Conservation (phyloP, 2,329 filamentous ascomycete species). For the Colletotrichum australisinense region DNA sequence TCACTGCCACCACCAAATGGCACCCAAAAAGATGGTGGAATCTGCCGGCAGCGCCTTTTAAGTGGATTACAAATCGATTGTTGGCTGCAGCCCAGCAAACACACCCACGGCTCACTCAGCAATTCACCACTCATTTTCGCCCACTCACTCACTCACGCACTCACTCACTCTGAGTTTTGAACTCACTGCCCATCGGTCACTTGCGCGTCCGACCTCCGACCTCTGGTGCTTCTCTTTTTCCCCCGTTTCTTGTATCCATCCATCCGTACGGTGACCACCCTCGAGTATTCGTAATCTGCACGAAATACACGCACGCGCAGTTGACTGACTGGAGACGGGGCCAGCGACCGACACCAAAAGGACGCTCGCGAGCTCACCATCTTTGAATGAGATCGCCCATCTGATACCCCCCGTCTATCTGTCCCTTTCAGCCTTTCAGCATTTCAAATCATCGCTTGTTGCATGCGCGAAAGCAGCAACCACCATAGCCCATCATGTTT, state of each 20-base stretch:
- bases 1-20: not conserved
- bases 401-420: not conserved
- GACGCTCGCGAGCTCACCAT: not conserved
- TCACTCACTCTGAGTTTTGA: not conserved
- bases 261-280: not conserved
- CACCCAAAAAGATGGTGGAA: slow-evolving; percentile 4
- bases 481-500: slow-evolving; percentile 18
- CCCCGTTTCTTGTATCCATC: not conserved
- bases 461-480: not conserved
- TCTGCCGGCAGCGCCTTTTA: slow-evolving; percentile 9
- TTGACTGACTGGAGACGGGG: not conserved
- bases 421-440: not conserved
- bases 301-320: not conserved
- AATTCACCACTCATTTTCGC: not conserved
- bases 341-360: not conserved
- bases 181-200: not conserved
- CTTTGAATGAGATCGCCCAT: slow-evolving; percentile 5
- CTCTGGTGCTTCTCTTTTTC: not conserved
- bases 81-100: not conserved
- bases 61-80: slow-evolving; percentile 33
- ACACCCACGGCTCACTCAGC: not conserved
- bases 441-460: not conserved
- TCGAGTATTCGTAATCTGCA: not conserved
- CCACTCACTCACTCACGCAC: not conserved
- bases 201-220: not conserved